Percentiles rank a stretch among this genome's conserved stretches.
Evolutionary conservation across 2,329 filamentous ascomycete species (phyloP).

Genomic region (Sporothrix phasma): DNA sequence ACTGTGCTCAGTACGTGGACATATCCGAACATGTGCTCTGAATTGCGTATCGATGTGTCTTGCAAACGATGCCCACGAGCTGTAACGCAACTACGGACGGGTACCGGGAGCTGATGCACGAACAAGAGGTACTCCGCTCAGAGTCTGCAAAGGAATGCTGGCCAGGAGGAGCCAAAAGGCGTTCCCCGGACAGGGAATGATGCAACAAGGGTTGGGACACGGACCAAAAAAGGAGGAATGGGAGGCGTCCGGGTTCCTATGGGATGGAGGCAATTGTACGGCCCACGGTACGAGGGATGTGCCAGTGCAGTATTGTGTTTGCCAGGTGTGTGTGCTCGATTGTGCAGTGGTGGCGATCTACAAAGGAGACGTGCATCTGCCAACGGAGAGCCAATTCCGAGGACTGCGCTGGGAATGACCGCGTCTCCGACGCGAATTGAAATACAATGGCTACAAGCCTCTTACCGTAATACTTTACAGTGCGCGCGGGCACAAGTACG

Average conservation of each 20-base stretch:
- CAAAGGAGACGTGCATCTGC: neutral
- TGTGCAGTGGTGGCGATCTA: neutral
- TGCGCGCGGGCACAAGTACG: neutral
- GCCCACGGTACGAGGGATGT: neutral
- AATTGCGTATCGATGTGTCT: no score
- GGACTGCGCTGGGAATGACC: no score
- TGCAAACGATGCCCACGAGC: no score
- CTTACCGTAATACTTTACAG: neutral
- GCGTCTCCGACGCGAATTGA: no score
- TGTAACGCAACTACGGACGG: no score
- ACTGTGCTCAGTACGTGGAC: no score
- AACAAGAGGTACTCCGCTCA: neutral
- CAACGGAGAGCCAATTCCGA: no score
- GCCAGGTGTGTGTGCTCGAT: neutral
- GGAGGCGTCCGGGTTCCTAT: neutral
- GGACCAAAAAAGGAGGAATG: neutral
- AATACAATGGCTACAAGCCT: no score
- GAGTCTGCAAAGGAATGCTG: no score
- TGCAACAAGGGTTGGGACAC: neutral
- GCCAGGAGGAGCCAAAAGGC: neutral
- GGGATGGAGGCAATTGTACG: slow-evolving; percentile 6
- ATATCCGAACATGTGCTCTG: no score
- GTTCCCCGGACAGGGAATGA: neutral
- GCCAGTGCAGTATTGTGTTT: neutral
- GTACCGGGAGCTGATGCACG: neutral